Base-by-base conservation (phyloP, 2,329 filamentous ascomycete species). In the Pseudogymnoascus sp. region DNA sequence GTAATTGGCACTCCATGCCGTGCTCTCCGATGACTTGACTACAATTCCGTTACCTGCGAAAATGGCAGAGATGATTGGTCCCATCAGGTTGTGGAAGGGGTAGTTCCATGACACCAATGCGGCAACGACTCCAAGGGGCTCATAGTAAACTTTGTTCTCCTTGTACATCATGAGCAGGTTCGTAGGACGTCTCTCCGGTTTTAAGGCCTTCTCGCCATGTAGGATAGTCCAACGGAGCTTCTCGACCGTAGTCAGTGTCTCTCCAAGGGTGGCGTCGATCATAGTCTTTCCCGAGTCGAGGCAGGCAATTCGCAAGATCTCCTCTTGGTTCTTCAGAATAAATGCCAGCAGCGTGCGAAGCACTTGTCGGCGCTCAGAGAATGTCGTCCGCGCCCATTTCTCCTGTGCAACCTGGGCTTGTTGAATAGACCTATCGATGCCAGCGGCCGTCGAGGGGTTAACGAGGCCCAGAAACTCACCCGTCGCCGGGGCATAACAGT, bases 61-160 rank as follows among this genome's bases (percentile, higher is more conserved):
- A 60, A 97, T 83, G 14, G 90, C 87, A 68, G 90, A 93, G 73
- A 97, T 96, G 68, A 97, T 84, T 12, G 93, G 95, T 0, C 90
- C 91, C 56, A 97, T 85, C 66, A 97, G 81, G 76, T 99, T 99
- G 78, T 99, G 95, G 76, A 97, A 96, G 49, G 91, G 87, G 74
- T 92, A 97, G 79, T 99, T 99, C 95, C 95, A 99, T 73, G 90
- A 95, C 46, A 99, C 91, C 61, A 93, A 88, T 16, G 95, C 93
- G 9, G 91, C 88, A 5, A 99, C 90, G 37, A 99, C 91, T 14
- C 95, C 95, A 18, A 97, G 79, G 12, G 95, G 93, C 76, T 99
- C 93, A 75, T 96, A 99, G 60, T 84, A 79, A 28, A 99, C 92
- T 66, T 87, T 88, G 73, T 97, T 97, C 74, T 84, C 86, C 82